phyloP scores from a whole-genome alignment of 805 yeast genomes.

The Yamadazyma philogaea region DNA sequence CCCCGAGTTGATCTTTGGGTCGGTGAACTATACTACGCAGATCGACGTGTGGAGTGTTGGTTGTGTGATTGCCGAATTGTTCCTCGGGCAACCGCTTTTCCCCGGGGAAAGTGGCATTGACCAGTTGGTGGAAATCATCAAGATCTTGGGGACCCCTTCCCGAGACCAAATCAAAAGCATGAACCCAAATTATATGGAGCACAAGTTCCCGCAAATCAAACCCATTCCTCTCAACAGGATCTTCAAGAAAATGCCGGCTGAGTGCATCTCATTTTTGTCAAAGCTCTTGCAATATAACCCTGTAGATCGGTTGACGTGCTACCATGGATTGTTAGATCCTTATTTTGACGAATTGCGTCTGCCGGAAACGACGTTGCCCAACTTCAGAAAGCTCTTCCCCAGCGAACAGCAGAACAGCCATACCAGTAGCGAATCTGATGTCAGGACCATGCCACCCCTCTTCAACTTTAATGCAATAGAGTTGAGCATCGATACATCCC shows the following conservation, averaged over 20 bases:
- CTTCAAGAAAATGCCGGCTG: constrained; percentile 53
- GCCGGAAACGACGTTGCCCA: constrained; percentile 36
- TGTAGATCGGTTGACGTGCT: constrained; percentile 56
- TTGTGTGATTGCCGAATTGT: constrained; percentile 96
- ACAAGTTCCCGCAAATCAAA: constrained; percentile 85
- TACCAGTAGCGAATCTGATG: constrained; percentile 39
- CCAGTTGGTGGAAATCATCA: constrained; percentile 93
- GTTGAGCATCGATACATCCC: constrained; percentile 42
- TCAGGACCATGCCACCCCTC: constrained; percentile 45
- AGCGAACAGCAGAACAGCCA: constrained; percentile 33
- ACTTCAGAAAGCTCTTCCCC: constrained; percentile 41
- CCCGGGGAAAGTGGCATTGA: constrained; percentile 98
- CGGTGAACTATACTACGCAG: constrained; percentile 92
- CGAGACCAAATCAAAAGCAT: constrained; percentile 87
- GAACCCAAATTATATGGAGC: constrained; percentile 98
- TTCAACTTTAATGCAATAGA: constrained; percentile 54
- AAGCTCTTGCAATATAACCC: constrained; percentile 69
- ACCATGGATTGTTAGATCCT: constrained; percentile 47
- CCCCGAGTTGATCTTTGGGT: constrained; percentile 96
- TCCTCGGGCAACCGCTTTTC: constrained; percentile 92
- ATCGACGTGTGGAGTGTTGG: constrained; percentile 98
- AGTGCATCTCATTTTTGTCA: constrained; percentile 55
- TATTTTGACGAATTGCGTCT: constrained; percentile 55
- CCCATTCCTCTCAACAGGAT: constrained; percentile 71
- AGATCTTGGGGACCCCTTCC: constrained; percentile 92